Evolutionary conservation across 495 filamentous ascomycete species (phyloP).

Genomic region (Aspergillus sparsus): DNA sequence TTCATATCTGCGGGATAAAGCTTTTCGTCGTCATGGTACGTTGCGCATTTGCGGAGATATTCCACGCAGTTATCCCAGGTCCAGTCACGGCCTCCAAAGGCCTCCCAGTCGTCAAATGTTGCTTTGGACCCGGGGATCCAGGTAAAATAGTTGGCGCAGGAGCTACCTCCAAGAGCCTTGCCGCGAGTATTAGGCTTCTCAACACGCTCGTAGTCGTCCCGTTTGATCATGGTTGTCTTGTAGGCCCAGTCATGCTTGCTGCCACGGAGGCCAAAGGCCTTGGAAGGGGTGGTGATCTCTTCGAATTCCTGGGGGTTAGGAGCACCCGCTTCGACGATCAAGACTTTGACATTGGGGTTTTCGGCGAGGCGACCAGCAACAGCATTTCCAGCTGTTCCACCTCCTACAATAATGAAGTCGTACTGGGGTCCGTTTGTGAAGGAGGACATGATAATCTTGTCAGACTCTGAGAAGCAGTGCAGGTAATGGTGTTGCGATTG

Average conservation of each 20-base stretch:
- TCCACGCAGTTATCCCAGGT: constrained; percentile 52
- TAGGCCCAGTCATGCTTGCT: constrained; percentile 61
- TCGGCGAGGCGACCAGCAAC: constrained; percentile 62
- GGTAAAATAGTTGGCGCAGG: constrained; percentile 57
- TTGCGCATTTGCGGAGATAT: constrained; percentile 57
- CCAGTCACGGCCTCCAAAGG: constrained; percentile 58
- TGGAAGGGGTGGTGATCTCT: constrained; percentile 47
- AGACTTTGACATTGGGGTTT: constrained; percentile 50
- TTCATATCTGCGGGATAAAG: constrained; percentile 39
- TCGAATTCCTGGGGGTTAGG: constrained; percentile 41
- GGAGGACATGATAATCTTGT: constrained; percentile 23
- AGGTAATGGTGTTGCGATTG: too few species aligned
- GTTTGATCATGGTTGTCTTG: constrained; percentile 64
- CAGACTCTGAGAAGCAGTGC: too few species aligned
- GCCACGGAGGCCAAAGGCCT: constrained; percentile 45
- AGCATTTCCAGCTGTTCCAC: constrained; percentile 59
- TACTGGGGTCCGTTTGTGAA: constrained; percentile 33
- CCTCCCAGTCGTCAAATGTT: constrained; percentile 61
- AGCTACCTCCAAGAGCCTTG: constrained; percentile 55
- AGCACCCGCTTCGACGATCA: constrained; percentile 57
- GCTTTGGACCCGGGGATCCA: constrained; percentile 55
- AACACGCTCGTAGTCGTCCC: constrained; percentile 60
- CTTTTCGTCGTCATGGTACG: constrained; percentile 56
- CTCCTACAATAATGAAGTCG: constrained; percentile 49
- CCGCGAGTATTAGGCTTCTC: constrained; percentile 64